Base-by-base conservation (phyloP, 495 filamentous ascomycete genomes). In the Trichocladium uniseriatum region DNA sequence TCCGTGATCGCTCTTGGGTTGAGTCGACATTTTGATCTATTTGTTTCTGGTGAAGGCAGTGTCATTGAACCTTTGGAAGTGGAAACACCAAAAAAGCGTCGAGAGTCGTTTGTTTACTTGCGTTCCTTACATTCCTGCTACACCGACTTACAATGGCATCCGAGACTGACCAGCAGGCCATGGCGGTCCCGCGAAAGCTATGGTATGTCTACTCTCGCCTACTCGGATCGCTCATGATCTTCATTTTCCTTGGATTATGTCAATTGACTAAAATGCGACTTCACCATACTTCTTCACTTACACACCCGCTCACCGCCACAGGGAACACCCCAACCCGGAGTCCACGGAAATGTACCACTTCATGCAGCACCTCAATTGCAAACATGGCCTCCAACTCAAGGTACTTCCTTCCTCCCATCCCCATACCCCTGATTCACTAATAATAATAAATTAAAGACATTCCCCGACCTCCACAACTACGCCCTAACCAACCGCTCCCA, bases 261-360 rank as follows among this genome's bases (percentile, higher is more conserved):
- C 16, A 37, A n/a, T 37, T 18, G 14, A 5, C 35, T n/a, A n/a
- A n/a, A n/a, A n/a, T n/a, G n/a, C n/a, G n/a, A n/a, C n/a, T n/a
- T n/a, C 15, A 5, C n/a, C 35, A 32, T 31, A 10, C 6, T 6
- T 6, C 9, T 5, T 8, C 22, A 43, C 27, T 32, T 43, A 15
- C 14, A 22, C 13, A 28, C 28, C n/a, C 3, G 8, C 4, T 8
- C 24, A 16, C 21, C 15, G 14, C 22, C 22, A 9, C 29, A 52
- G 76, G 78, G 69, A 78, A 55, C 78, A 80, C 51, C 73, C 73
- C 11, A 55, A 73, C 53, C 78, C 76, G 11, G 45, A 77, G 51
- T 68, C 60, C 50, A 79, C 78, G 1, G 54, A 59, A 32, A 74
- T 81, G 69, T 73, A 71, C 54, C 55, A 55, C 32, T 73, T 81